Evolutionary conservation across 129 eudicot species (phyloP), one percentile per base, ranked within the genome.

Genomic region (Tagetes patula): DNA sequence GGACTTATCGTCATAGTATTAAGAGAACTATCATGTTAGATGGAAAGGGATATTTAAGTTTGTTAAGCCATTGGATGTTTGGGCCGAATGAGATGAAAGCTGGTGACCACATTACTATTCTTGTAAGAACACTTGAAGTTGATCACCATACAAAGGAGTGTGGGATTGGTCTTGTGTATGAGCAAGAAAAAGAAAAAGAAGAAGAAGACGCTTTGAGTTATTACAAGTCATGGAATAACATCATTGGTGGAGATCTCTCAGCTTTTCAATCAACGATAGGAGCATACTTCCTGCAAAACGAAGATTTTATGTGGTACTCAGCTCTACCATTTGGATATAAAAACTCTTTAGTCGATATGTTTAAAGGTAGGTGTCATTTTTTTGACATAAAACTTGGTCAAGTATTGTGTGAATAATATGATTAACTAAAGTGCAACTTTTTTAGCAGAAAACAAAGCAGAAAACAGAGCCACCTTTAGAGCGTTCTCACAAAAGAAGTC

Each of bases 141-240:
- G 20, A 48, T 11, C 14, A 13, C 3, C 20, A 3, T 49, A 49
- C 2, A 54, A 54, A 5, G 3, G 65, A 11, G 65, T 60, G 42
- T 33, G 65, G 41, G 65, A 34, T 59, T 59, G 5, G 40, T 58
- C n/a, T 58, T 58, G 40, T 58, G 54, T 71, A 71, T 41, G 55
- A 55, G 4, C 54, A 54, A 2, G 75, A 6, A 38, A 27, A 14
- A 14, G 2, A 7, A 7, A 3, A 53, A 6, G 14, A 27, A 2
- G 45, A 71, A 9, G 42, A 56, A 55, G 75, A 71, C 11, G 30
- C 12, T 8, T 52, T 39, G 75, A 52, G 27, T 39, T 34, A 61
- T 74, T 74, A 73, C 77, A 73, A 73, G 59, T 73, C 70, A 14
- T 73, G 77, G 70, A 61, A 62, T 20, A 39, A 73, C 50, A 62